Evolutionary conservation across 768 basidiomycete species (phyloP), one percentile per base, ranked within the genome.

Genomic region (Auriculariales sp.): DNA sequence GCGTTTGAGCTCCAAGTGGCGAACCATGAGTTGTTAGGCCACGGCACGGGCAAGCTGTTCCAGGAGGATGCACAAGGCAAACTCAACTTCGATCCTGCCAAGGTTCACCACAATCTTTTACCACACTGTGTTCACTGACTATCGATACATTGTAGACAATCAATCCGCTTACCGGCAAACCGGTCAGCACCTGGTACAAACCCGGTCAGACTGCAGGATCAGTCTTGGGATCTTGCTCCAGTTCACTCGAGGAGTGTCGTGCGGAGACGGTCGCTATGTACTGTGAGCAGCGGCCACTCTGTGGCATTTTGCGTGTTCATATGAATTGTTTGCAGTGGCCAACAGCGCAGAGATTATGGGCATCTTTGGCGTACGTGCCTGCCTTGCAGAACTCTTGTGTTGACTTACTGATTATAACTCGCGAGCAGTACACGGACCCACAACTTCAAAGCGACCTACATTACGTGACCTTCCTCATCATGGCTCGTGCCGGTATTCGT

Each of bases 201-300:
- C 74, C 83, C 29, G 89, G 89, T 6, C 89, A 90, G 63, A 88
- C 83, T 0, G 74, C 86, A 32, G 83, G 78, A 46, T 79, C 86
- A 9, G 81, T 90, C 1, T 70, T 93, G 1, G 89, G 89, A 0
- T 83, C 90, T 53, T 83, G 89, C 6, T 89, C 86, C 3, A 90
- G 88, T 0, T 91, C 89, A 1, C 78, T 91, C 77, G 90, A 92
- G 64, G 89, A 92, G 66, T 91, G 89, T 56, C 78, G 90, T n/a
- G 89, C 89, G 7, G 90, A 93, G 66, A 74, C 85, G 2, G 89
- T 89, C 19, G 84, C 84, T 0, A 68, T 92, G 34, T 91, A 78
- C 66, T 72, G 87, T 84, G 58, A 67, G 77, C 66, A 14, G 4
- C 39, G 4, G 12, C 10, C 22, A 29, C 30, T 46, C 7, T 46